These are phyloP conservation scores for Periconia digitata DNA, from an alignment of 2,329 filamentous ascomycete species.

Conservation along the genomic window DNA sequence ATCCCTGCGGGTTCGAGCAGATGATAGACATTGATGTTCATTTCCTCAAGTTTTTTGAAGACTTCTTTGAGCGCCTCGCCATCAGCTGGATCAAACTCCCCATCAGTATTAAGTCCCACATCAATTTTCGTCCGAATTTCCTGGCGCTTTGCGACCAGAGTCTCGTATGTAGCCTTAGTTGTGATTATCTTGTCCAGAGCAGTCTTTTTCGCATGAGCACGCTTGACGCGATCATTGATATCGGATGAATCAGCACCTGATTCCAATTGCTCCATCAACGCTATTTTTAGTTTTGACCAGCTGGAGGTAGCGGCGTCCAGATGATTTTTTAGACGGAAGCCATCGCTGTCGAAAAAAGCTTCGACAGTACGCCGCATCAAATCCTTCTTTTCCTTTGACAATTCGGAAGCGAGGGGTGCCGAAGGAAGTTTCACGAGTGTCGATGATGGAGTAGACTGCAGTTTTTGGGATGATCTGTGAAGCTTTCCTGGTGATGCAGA, in stretches of 20 bases:
- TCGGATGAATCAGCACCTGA: slow-evolving; percentile 18
- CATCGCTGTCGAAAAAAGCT: slow-evolving; percentile 27
- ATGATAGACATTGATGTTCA: slow-evolving; percentile 31
- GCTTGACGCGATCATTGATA: slow-evolving; percentile 25
- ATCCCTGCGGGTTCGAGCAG: slow-evolving; percentile 29
- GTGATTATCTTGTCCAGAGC: slow-evolving; percentile 31
- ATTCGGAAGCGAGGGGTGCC: slow-evolving; percentile 21
- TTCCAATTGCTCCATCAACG: slow-evolving; percentile 29
- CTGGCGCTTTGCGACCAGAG: slow-evolving; percentile 19
- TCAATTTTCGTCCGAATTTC: slow-evolving; percentile 32
- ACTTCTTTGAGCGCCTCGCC: slow-evolving; percentile 26
- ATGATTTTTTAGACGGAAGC: slow-evolving; percentile 24
- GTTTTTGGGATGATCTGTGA: slow-evolving; percentile 14
- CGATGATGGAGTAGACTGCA: slow-evolving; percentile 5
- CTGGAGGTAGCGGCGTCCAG: slow-evolving; percentile 23
- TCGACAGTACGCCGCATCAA: slow-evolving; percentile 21
- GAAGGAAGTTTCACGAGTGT: slow-evolving; percentile 4
- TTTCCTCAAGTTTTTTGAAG: slow-evolving; percentile 28
- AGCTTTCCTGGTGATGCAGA: slow-evolving; percentile 17
- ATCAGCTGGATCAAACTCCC: slow-evolving; percentile 27
- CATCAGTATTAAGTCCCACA: slow-evolving; percentile 28
- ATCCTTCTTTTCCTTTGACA: slow-evolving; percentile 28
- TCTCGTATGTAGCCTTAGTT: slow-evolving; percentile 21
- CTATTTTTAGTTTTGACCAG: slow-evolving; percentile 28
- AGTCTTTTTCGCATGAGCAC: slow-evolving; percentile 29